These are phyloP conservation scores for Brassica nigra DNA, from an alignment of 345 rosid species.

Conservation along the genomic window DNA sequence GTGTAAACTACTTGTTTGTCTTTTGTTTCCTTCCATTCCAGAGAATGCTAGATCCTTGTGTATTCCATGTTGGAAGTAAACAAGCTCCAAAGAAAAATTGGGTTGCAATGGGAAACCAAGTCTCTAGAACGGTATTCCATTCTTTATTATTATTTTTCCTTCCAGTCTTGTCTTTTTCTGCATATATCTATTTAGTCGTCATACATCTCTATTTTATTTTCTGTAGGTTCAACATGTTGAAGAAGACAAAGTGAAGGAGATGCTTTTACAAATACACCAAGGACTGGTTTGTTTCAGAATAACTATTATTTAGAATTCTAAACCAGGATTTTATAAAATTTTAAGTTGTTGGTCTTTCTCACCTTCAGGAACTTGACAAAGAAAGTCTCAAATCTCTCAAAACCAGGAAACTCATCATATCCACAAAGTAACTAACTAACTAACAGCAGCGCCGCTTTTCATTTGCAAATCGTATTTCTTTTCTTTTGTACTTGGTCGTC, in stretches of 20 bases:
- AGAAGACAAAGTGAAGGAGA: constrained; percentile 61
- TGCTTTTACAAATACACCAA: constrained; percentile 59
- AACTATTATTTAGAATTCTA: not conserved
- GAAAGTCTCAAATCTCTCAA: constrained; percentile 65
- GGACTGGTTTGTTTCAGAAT: constrained; percentile 50
- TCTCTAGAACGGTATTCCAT: constrained; percentile 72
- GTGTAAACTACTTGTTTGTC: not conserved
- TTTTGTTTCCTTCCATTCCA: constrained; percentile 43
- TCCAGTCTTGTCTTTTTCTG: too few species aligned
- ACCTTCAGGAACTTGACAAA: constrained; percentile 57
- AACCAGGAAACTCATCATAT: constrained; percentile 81
- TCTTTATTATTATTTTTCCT: not conserved
- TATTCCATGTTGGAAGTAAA: constrained; percentile 72
- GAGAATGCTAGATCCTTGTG: constrained; percentile 63
- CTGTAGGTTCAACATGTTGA: constrained; percentile 81
- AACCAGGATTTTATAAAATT: not conserved
- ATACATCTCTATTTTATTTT: not conserved
- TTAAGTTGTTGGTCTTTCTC: not conserved
- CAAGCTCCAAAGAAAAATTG: constrained; percentile 89
- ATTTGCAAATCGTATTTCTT: not conserved
- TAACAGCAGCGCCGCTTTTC: constrained; percentile 1
- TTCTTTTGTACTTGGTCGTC: not conserved
- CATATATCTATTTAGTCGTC: too few species aligned
- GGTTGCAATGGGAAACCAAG: constrained; percentile 86
- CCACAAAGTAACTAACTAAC: constrained; percentile 51